Conservation (phyloP, 352 stramenopile species). For the Elongisporangium undulatum region DNA sequence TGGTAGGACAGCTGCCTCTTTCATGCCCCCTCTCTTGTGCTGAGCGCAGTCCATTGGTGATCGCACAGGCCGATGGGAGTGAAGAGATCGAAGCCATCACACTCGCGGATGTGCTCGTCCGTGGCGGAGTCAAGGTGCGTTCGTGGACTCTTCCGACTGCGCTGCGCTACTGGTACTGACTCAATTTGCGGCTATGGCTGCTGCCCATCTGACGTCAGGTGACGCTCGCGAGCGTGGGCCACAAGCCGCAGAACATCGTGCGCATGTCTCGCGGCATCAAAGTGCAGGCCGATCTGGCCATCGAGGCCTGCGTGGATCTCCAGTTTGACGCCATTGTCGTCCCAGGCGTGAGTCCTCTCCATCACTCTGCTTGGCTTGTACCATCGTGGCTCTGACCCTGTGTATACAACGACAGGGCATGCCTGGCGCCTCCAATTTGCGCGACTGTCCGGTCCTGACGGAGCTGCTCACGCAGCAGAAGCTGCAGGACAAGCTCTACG, state of each 20-base stretch:
- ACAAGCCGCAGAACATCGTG: slow-evolving; percentile 58
- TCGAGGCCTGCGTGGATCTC: slow-evolving; percentile 51
- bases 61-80: slow-evolving; percentile 57
- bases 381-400: too few species aligned
- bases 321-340: slow-evolving; percentile 66
- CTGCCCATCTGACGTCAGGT: too few species aligned
- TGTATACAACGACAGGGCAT: slow-evolving; percentile 31
- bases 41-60: too few species aligned
- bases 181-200: neutral
- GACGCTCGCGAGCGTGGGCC: slow-evolving; percentile 58
- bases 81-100: slow-evolving; percentile 84
- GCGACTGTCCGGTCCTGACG: slow-evolving; percentile 54
- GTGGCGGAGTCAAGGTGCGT: slow-evolving; percentile 46
- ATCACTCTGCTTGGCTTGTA: neutral
- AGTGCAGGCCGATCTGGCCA: slow-evolving; percentile 60
- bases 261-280: slow-evolving; percentile 71
- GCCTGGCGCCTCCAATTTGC: slow-evolving; percentile 60
- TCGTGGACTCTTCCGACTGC: neutral
- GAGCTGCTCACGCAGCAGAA: slow-evolving; percentile 65
- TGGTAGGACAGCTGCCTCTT: slow-evolving; percentile 10
- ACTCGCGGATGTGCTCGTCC: slow-evolving; percentile 65
- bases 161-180: neutral
- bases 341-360: slow-evolving; percentile 34
- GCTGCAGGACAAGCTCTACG: slow-evolving; percentile 55
- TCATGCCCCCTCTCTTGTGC: too few species aligned